phyloP scores from a whole-genome alignment of 2,329 filamentous ascomycete species.

The Didymosphaeria variabile region DNA sequence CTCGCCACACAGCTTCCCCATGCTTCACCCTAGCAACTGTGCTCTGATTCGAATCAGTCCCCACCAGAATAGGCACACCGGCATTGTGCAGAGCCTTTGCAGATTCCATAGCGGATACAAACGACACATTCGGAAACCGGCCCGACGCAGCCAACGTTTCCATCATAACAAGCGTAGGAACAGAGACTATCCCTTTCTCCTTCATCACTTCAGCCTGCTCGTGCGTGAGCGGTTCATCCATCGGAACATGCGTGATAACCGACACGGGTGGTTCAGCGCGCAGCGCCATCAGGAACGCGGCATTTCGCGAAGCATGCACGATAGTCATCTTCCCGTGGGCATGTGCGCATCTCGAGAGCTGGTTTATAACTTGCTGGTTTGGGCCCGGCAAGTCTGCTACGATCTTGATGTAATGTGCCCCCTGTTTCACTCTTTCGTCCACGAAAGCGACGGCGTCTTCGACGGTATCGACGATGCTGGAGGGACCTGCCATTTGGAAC shows the following conservation, averaged over 20 bases:
- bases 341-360: constrained; percentile 11
- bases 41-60: constrained; percentile 14
- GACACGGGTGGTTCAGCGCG: constrained; percentile 11
- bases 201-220: not conserved
- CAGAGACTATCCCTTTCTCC: not conserved
- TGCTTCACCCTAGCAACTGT: constrained; percentile 4
- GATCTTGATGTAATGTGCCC: constrained; percentile 18
- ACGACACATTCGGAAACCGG: not conserved
- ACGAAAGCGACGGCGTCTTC: constrained; percentile 11
- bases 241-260: constrained; percentile 17
- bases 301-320: constrained; percentile 12
- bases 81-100: constrained; percentile 6
- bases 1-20: constrained; percentile 7
- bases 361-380: constrained; percentile 14
- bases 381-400: constrained; percentile 16
- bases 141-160: not conserved
- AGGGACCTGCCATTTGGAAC: constrained; percentile 2
- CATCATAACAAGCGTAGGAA: constrained; percentile 14
- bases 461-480: constrained; percentile 13
- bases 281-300: constrained; percentile 14
- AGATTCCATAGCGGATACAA: constrained; percentile 5
- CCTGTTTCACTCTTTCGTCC: constrained; percentile 5
- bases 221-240: constrained; percentile 8
- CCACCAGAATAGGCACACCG: constrained; percentile 11
- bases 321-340: constrained; percentile 10